These are phyloP conservation scores for Phytophthora pisi DNA, from an alignment of 352 stramenopile genomes.

Conservation along the genomic window DNA sequence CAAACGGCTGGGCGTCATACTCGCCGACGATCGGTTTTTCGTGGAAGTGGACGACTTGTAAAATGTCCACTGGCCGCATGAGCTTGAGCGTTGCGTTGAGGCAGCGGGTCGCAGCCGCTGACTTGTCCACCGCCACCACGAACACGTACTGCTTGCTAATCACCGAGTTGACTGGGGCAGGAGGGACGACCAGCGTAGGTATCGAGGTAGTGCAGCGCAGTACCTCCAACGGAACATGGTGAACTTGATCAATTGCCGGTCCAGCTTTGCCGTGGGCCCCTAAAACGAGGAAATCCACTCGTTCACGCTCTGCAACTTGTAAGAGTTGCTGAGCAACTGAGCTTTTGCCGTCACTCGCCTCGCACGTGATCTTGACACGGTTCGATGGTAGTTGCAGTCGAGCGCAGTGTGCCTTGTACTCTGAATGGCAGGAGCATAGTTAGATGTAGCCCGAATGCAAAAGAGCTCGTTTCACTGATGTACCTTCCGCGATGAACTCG, in stretches of 20 bases:
- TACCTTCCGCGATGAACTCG: conserved; percentile 66
- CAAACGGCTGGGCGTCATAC: conserved; percentile 42
- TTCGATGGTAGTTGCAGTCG: conserved; percentile 49
- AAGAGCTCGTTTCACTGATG: neutral
- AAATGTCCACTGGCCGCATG: conserved; percentile 45
- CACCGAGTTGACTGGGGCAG: conserved; percentile 54
- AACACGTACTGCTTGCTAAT: conserved; percentile 51
- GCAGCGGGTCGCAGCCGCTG: conserved; percentile 29
- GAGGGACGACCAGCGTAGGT: conserved; percentile 50
- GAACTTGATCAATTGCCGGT: conserved; percentile 59
- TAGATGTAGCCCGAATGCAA: neutral
- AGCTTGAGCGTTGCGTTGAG: conserved; percentile 64
- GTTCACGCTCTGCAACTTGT: conserved; percentile 27
- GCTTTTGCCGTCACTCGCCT: conserved; percentile 21
- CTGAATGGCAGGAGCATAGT: conserved; percentile 12
- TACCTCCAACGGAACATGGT: conserved; percentile 60
- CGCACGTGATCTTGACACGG: conserved; percentile 43
- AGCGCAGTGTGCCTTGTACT: conserved; percentile 57
- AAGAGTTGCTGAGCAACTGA: conserved; percentile 49
- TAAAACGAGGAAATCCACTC: conserved; percentile 56
- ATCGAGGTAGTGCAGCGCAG: conserved; percentile 28
- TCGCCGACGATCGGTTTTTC: conserved; percentile 45
- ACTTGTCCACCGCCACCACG: conserved; percentile 60
- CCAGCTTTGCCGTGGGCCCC: conserved; percentile 66
- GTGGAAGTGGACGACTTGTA: conserved; percentile 72